phyloP scores from a whole-genome alignment of 208 protist genomes.

The Leishmania major region DNA sequence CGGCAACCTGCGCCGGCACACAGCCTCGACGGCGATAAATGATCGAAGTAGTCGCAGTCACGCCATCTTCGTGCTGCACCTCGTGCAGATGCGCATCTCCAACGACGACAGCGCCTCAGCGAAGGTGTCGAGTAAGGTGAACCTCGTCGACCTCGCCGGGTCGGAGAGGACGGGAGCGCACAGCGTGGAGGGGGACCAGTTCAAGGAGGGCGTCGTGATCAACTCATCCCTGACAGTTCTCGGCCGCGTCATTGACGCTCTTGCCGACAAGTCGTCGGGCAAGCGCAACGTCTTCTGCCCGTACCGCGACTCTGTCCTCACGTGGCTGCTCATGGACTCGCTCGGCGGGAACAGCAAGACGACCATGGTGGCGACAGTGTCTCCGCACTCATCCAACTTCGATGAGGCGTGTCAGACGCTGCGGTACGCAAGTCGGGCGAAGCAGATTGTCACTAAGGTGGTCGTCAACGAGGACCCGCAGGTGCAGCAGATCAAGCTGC shows the following conservation, averaged over 20 bases:
- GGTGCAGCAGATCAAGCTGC: slow-evolving; percentile 66
- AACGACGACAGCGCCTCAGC: slow-evolving; percentile 34
- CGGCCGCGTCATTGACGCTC: slow-evolving; percentile 85
- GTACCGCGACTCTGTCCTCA: slow-evolving; percentile 90
- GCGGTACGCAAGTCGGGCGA: slow-evolving; percentile 89
- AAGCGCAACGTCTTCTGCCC: slow-evolving; percentile 80
- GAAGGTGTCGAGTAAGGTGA: slow-evolving; percentile 71
- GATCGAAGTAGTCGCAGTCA: slow-evolving; percentile 89
- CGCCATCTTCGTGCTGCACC: slow-evolving; percentile 83
- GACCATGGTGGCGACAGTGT: slow-evolving; percentile 95
- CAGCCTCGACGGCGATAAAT: slow-evolving; percentile 90
- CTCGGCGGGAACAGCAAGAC: slow-evolving; percentile 93
- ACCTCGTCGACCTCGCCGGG: slow-evolving; percentile 96
- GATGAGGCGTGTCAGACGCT: slow-evolving; percentile 95
- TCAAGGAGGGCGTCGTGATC: slow-evolving; percentile 90
- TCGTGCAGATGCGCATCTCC: slow-evolving; percentile 62
- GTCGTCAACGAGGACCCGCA: slow-evolving; percentile 94
- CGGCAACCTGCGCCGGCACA: slow-evolving; percentile 81
- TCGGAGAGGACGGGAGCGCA: slow-evolving; percentile 80
- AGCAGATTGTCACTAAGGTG: slow-evolving; percentile 92
- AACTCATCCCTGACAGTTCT: slow-evolving; percentile 92
- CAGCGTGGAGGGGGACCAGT: slow-evolving; percentile 62
- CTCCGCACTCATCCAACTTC: slow-evolving; percentile 80
- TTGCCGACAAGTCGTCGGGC: slow-evolving; percentile 55
- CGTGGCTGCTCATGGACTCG: slow-evolving; percentile 88